phyloP scores from a whole-genome alignment of 2,329 filamentous ascomycete genomes.

The Beauveria brongniartii region DNA sequence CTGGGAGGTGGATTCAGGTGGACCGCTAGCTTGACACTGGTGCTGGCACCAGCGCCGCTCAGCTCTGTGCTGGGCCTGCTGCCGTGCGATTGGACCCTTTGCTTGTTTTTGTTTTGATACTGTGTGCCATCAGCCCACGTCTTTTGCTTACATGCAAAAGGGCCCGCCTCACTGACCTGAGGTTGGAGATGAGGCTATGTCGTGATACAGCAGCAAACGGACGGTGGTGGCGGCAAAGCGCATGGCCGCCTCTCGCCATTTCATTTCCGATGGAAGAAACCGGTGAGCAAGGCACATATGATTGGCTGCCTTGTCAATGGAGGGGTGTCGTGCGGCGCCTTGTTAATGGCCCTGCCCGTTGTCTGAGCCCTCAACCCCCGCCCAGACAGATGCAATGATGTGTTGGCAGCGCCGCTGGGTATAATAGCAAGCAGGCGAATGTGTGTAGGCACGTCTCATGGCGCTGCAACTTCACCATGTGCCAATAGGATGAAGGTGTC shows the following conservation, averaged over 20 bases:
- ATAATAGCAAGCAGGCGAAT: constrained; percentile 7
- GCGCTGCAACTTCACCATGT: constrained; percentile 7
- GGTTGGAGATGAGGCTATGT: constrained; percentile 2
- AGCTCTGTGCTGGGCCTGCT: neutral
- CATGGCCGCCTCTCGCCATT: neutral
- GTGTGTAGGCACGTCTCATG: neutral
- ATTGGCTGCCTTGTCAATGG: constrained; percentile 9
- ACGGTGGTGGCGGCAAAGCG: neutral
- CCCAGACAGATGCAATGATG: constrained; percentile 13
- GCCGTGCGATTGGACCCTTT: constrained; percentile 5
- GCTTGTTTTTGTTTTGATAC: constrained; percentile 8
- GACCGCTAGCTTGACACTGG: constrained; percentile 3
- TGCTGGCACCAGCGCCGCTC: constrained; percentile 1
- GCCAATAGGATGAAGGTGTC: constrained; percentile 6
- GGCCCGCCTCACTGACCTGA: neutral
- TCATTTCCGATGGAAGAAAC: constrained; percentile 3
- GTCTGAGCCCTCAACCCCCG: constrained; percentile 10
- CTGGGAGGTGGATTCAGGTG: constrained; percentile 11
- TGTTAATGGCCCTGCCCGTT: neutral
- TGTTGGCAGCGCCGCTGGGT: constrained; percentile 12
- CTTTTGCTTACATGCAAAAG: neutral
- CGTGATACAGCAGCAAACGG: constrained; percentile 3
- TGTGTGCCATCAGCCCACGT: neutral
- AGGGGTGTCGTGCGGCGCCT: constrained; percentile 8
- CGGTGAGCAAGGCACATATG: constrained; percentile 7